Base-by-base conservation (phyloP, 305 asterid species). In the Stenogyne calaminthoides region DNA sequence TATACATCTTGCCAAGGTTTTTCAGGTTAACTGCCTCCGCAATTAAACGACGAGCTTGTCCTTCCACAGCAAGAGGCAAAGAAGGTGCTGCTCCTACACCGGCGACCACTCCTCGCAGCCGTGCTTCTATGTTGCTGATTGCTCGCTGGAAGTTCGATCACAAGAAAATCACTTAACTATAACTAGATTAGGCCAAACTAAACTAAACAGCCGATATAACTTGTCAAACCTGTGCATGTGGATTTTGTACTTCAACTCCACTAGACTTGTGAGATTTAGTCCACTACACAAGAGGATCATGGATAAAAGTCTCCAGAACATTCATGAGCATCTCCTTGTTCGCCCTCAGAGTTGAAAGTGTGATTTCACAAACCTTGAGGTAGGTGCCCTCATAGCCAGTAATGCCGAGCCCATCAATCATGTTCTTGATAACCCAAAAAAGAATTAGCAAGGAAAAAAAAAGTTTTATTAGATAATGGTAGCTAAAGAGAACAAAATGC, bases 81-180 rank as follows among this genome's bases (percentile, higher is more conserved):
- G 98, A 95, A 63, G 99, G 99, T 39, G 97, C 94, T 69, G 99
- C 99, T 68, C 92, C 95, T 37, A 95, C 99, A 78, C 99, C 99
- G 19, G 92, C 99, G 0, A 95, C 96, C 16, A 95, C 88, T 79
- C 99, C 99, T 84, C 85, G 98, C 64, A 95, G 82, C 20, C 99
- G 95, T 61, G 93, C 98, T 84, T 95, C 97, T 25, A 95, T 90
- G 81, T 92, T 90, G 76, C 81, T 92, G 79, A 95, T 95, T 80
- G 99, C 99, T 86, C 91, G 86, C 99, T 95, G 86, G 80, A 84
- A 76, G 76, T 76, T 75, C 66, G 77, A 73, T 66, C 55, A 69
- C 65, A 59, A 70, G 34, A 70, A 63, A 37, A 19, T 73, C 64
- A 76, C 11, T 70, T 52, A 22, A 54, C 47, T n/a, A n/a, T 63